Conservation (phyloP, 2,329 filamentous ascomycete genomes). For the Metarhizium humberi region DNA sequence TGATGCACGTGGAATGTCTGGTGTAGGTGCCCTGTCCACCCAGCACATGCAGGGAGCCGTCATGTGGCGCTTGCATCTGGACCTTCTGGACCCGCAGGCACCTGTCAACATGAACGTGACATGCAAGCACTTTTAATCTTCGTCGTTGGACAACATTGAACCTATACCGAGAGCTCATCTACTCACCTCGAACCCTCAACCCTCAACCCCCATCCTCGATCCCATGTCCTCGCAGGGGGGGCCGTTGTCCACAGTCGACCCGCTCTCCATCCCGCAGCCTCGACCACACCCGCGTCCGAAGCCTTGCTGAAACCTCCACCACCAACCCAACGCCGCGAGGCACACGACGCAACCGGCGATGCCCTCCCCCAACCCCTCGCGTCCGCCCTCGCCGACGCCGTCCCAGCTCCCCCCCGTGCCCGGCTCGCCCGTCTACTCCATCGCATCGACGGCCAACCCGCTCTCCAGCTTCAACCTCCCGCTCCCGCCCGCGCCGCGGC, state of each 20-base stretch:
- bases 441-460: slow-evolving; percentile 53
- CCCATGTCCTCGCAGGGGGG: background rate
- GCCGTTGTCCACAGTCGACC: background rate
- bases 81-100: background rate
- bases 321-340: slow-evolving; percentile 4
- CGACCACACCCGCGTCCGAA: too few relatives aligned
- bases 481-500: slow-evolving; percentile 48
- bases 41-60: too few relatives aligned
- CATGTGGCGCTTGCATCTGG: too few relatives aligned
- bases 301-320: background rate
- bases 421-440: slow-evolving; percentile 52
- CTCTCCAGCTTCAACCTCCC: slow-evolving; percentile 50
- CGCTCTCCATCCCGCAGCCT: too few relatives aligned
- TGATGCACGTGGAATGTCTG: too few relatives aligned
- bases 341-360: slow-evolving; percentile 12
- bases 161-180: background rate
- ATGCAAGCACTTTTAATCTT: background rate
- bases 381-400: slow-evolving; percentile 39
- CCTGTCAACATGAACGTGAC: background rate
- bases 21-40: too few relatives aligned
- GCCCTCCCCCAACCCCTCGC: slow-evolving; percentile 22
- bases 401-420: slow-evolving; percentile 53
- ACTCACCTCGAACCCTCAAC: background rate
- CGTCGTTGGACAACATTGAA: background rate
- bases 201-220: background rate